Evolutionary conservation across 1,284 basidiomycete genomes (phyloP).

Genomic region (Vanrija sp.): DNA sequence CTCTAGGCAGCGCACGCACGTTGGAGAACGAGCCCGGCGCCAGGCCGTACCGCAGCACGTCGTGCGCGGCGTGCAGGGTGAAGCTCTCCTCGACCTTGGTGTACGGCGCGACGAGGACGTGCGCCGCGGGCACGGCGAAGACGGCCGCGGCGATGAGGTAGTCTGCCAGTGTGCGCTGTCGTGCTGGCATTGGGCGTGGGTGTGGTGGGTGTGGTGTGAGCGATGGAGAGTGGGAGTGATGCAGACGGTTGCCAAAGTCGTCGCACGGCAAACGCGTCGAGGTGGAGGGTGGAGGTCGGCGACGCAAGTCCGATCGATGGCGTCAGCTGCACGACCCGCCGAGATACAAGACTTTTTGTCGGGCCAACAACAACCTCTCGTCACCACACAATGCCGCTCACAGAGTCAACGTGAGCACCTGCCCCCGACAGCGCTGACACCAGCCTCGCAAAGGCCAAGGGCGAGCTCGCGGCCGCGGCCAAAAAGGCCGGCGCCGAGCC

Average conservation of each 20-base stretch:
- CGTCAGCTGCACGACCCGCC: no score
- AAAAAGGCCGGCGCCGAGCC: neutral
- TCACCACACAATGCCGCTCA: no score
- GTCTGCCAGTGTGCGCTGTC: conserved; percentile 51
- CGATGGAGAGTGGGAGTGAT: no score
- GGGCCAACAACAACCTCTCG: no score
- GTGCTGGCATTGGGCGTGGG: neutral
- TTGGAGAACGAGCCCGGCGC: conserved; percentile 2
- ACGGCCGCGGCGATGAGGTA: conserved; percentile 46
- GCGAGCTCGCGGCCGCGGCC: neutral
- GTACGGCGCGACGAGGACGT: conserved; percentile 76
- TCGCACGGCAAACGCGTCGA: no score
- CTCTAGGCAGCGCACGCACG: conserved; percentile 5
- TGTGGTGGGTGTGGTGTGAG: no score
- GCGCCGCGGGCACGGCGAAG: conserved; percentile 57
- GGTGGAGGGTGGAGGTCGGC: no score
- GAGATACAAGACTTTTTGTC: no score
- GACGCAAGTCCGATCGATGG: no score
- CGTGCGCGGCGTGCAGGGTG: conserved; percentile 87
- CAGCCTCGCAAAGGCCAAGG: neutral
- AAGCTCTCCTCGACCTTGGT: conserved; percentile 98
- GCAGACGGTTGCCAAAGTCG: no score
- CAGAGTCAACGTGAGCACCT: neutral
- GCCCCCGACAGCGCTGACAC: neutral
- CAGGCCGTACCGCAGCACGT: conserved; percentile 69